Base-by-base conservation (phyloP, 106 monocot genomes). In the Amphibolis antarctica region DNA sequence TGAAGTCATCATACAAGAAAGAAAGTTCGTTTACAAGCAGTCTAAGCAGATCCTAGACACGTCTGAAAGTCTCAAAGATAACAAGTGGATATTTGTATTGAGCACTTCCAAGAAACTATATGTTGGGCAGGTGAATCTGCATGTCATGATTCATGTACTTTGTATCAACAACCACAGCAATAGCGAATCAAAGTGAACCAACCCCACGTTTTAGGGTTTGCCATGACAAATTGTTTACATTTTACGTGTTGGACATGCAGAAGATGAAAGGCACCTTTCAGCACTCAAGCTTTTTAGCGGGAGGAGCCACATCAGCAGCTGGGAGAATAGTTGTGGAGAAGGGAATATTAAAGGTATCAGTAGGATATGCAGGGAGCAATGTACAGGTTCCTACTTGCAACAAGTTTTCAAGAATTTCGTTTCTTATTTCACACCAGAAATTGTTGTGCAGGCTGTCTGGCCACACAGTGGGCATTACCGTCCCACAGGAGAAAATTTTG, bases 241-340 rank as follows among this genome's bases (percentile, higher is more conserved):
- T 20, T 24, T 53, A n/a, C n/a, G n/a, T n/a, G 53, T 3, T 36
- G 21, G 13, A 11, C 19, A 43, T 79, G 62, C 85, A 93, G 93
- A 93, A 93, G 65, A 74, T 66, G 62, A 93, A 88, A 68, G 93
- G 93, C 52, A 66, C 24, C 44, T 93, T 93, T 75, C 93, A 93
- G 77, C 93, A 93, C 59, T 93, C 93, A 18, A 93, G 93, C 62
- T 93, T 93, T 75, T 75, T 93, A 44, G 93, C 93, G 4, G 93
- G 93, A 28, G 93, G 85, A 59, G 93, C 93, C 29, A 83, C 93
- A 27, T 88, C 93, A 57, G 85, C 93, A 59, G 88, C 93, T 13
- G 93, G 93, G 51, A 83, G 88, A 77, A 58, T 93, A 46, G 80
- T 88, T 13, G 85, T 75, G 27, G 75, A 85, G 65, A 70, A 81